A percentile compares a stretch with the other conserved stretches of the same genome.
phyloP scores from a whole-genome alignment of 169 alveolate genomes.

The Cryptosporidium felis region DNA sequence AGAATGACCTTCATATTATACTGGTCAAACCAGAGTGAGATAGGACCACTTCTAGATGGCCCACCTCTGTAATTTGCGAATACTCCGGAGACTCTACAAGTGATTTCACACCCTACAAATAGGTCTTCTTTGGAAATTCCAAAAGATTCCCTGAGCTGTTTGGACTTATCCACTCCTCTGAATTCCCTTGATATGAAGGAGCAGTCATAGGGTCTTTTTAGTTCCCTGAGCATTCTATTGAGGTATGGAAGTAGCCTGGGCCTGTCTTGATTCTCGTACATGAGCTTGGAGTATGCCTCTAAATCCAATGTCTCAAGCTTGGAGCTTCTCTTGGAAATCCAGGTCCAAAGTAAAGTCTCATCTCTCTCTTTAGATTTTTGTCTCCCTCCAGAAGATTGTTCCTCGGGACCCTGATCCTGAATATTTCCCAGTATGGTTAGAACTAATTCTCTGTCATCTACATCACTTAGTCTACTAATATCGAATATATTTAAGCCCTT shows the following conservation, averaged over 20 bases:
- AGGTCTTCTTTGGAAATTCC: slow-evolving; percentile 42
- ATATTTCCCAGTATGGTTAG: slow-evolving; percentile 55
- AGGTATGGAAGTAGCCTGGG: slow-evolving; percentile 59
- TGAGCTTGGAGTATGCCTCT: slow-evolving; percentile 73
- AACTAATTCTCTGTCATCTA: slow-evolving; percentile 30
- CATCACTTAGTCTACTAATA: slow-evolving; percentile 41
- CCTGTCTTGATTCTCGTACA: slow-evolving; percentile 59
- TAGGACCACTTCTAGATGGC: slow-evolving; percentile 29
- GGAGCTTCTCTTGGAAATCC: slow-evolving; percentile 72
- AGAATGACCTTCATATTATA: slow-evolving; percentile 39
- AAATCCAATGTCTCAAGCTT: slow-evolving; percentile 75
- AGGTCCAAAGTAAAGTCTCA: slow-evolving; percentile 54
- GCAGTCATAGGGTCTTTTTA: slow-evolving; percentile 50
- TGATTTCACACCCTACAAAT: slow-evolving; percentile 62
- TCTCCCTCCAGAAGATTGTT: slow-evolving; percentile 36
- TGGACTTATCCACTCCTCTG: slow-evolving; percentile 50
- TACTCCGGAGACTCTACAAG: slow-evolving; percentile 40
- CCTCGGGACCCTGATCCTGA: slow-evolving; percentile 59
- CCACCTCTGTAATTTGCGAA: background rate
- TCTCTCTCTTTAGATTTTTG: slow-evolving; percentile 34
- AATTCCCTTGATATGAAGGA: slow-evolving; percentile 9
- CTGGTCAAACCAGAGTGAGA: slow-evolving; percentile 55
- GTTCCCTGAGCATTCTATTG: slow-evolving; percentile 48
- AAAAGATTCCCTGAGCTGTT: slow-evolving; percentile 38
- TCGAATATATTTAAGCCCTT: slow-evolving; percentile 37